Conservation (phyloP, 139 green algal species). For the Ostreobium quekettii region DNA sequence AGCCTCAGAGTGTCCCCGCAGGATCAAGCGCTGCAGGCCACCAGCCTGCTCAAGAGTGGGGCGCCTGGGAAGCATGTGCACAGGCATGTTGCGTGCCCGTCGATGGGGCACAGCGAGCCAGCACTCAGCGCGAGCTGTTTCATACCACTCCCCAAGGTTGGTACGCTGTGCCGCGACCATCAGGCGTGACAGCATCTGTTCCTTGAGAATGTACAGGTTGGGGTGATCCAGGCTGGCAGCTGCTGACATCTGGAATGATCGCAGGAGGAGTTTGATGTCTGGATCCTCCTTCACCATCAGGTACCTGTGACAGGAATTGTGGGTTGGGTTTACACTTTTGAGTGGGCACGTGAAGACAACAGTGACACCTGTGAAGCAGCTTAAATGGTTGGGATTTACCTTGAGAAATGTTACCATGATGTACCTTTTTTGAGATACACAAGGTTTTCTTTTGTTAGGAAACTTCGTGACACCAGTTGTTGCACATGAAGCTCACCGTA, state of each 20-base stretch:
- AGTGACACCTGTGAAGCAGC: too few species aligned
- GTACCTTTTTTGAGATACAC: too few species aligned
- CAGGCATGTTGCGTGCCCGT: neutral
- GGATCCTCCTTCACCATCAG: slow-evolving; percentile 23
- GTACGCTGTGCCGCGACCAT: slow-evolving; percentile 35
- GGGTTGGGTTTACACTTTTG: too few species aligned
- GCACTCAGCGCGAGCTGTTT: slow-evolving; percentile 1
- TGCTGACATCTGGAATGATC: slow-evolving; percentile 72
- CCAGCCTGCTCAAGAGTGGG: slow-evolving; percentile 69
- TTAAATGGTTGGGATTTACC: too few species aligned
- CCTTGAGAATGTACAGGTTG: slow-evolving; percentile 47
- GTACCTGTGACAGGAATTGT: too few species aligned
- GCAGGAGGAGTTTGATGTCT: slow-evolving; percentile 29
- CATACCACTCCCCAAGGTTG: slow-evolving; percentile 6
- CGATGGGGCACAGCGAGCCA: slow-evolving; percentile 3
- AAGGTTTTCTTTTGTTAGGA: too few species aligned
- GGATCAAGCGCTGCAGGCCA: slow-evolving; percentile 62
- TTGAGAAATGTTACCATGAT: too few species aligned
- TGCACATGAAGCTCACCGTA: too few species aligned
- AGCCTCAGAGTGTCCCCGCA: slow-evolving; percentile 54
- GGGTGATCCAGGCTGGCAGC: slow-evolving; percentile 50
- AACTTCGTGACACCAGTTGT: too few species aligned
- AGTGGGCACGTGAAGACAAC: too few species aligned
- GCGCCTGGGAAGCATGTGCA: slow-evolving; percentile 50
- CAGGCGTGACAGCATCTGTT: slow-evolving; percentile 66